A percentile compares a stretch with the other conserved stretches of the same genome.
These are phyloP conservation scores for Cryptococcus sp. DNA, from an alignment of 1,284 basidiomycete genomes.

Conservation along the genomic window DNA sequence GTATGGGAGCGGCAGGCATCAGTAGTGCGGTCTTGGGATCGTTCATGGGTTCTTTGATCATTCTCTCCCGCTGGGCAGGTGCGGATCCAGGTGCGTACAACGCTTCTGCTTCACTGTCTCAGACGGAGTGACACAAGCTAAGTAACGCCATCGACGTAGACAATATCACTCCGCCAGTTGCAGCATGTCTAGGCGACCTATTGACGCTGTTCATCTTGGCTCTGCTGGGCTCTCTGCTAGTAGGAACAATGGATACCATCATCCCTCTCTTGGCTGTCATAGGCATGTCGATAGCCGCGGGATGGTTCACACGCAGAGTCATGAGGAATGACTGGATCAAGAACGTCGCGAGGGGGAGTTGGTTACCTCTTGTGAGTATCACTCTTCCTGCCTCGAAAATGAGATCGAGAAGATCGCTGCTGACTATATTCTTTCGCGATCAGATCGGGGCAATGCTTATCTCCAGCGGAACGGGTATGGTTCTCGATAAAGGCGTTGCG, in stretches of 20 bases:
- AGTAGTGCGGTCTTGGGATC: constrained; percentile 80
- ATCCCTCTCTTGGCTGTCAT: constrained; percentile 64
- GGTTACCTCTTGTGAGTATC: constrained; percentile 73
- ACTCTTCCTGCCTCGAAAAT: neutral
- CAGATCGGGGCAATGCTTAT: constrained; percentile 80
- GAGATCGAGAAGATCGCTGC: neutral
- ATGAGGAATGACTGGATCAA: constrained; percentile 55
- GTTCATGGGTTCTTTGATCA: constrained; percentile 86
- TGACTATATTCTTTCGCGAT: neutral
- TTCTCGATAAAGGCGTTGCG: constrained; percentile 84
- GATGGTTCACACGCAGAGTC: constrained; percentile 56
- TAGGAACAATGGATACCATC: constrained; percentile 65
- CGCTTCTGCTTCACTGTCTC: neutral
- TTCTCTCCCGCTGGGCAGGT: constrained; percentile 72
- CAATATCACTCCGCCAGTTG: constrained; percentile 92
- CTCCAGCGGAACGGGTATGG: constrained; percentile 84
- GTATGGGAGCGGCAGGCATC: constrained; percentile 82
- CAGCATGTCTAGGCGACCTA: constrained; percentile 88
- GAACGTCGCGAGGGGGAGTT: constrained; percentile 74
- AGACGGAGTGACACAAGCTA: neutral
- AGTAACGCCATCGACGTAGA: constrained; percentile 58
- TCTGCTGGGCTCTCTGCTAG: constrained; percentile 61
- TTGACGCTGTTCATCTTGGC: constrained; percentile 81
- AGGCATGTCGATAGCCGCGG: constrained; percentile 60
- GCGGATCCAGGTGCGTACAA: constrained; percentile 73